Conservation (phyloP, 257 asterid species). For the Asclepias syriaca region DNA sequence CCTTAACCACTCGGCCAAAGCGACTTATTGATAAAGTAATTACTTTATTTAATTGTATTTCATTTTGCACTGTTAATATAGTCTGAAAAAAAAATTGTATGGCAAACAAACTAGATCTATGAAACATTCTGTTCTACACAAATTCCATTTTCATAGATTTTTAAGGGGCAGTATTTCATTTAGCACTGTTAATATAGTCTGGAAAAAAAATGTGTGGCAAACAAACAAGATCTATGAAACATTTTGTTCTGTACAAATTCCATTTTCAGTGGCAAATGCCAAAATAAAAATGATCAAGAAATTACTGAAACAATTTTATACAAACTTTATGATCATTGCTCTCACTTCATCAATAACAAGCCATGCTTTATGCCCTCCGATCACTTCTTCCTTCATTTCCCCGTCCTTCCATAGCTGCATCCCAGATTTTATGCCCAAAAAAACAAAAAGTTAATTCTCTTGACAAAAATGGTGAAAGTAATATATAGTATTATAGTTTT, state of each 20-base stretch:
- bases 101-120: too few species aligned
- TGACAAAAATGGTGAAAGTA: not conserved
- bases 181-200: too few species aligned
- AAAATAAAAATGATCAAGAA: not conserved
- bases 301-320: constrained; percentile 13
- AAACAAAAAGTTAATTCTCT: not conserved
- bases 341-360: constrained; percentile 90
- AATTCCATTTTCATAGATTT: too few species aligned
- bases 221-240: too few species aligned
- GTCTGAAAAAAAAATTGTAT: too few species aligned
- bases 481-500: too few species aligned
- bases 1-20: constrained; percentile 64
- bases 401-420: constrained; percentile 89
- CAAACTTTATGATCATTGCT: constrained; percentile 57
- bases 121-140: too few species aligned
- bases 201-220: too few species aligned
- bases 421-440: not conserved
- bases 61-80: too few species aligned
- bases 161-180: too few species aligned
- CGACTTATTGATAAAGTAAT: constrained; percentile 17
- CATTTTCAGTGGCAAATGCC: not conserved
- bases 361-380: constrained; percentile 97
- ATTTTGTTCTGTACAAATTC: too few species aligned
- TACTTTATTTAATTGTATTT: too few species aligned
- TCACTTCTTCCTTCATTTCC: constrained; percentile 88